Base-by-base conservation (phyloP, 768 basidiomycete species). In the Xerocomellus amylosporus region DNA sequence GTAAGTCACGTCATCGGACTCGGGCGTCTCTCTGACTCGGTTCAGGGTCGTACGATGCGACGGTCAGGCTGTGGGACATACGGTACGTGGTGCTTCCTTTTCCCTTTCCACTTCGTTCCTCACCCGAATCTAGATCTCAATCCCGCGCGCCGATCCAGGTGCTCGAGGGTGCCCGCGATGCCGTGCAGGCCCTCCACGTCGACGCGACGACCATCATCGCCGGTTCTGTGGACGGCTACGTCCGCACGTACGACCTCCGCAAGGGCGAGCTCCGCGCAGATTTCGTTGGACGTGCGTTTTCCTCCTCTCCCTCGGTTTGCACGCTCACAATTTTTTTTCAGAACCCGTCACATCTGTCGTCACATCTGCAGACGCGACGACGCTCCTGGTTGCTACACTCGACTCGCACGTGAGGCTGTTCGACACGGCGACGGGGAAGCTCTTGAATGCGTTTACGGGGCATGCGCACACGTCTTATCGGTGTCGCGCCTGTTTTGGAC, bases 201-300 rank as follows among this genome's bases (percentile, higher is more conserved):
- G 83, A 79, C 13, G 67, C 80, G 22, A 81, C 84, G 22, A 82
- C 79, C 49, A 81, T 98, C 61, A 75, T 86, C 38, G 78, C 91
- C 3, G 93, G 93, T 9, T 93, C 92, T 4, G 87, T 97, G 6
- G 97, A 99, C 58, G 96, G 97, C 3, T 80, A 88, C 66, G 85
- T 96, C 41, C 84, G 97, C 19, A 92, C 91, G 9, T 98, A 98
- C 71, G 97, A 99, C 71, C 78, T 99, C 31, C 87, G 97, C 49
- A 93, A 88, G 76, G 97, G 97, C 22, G 85, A 96, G 68, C 74
- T 98, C 28, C 83, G 88, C 8, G 81, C 89, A 41, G 97, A 99
- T 70, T 93, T 85, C 65, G 81, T 98, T 60, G 96, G 96, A 8
- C 83, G 93, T 95, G 69, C 63, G 91, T 82, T 14, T 3, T 22